phyloP scores from a whole-genome alignment of 768 basidiomycete genomes.

The Pholiota microspora region DNA sequence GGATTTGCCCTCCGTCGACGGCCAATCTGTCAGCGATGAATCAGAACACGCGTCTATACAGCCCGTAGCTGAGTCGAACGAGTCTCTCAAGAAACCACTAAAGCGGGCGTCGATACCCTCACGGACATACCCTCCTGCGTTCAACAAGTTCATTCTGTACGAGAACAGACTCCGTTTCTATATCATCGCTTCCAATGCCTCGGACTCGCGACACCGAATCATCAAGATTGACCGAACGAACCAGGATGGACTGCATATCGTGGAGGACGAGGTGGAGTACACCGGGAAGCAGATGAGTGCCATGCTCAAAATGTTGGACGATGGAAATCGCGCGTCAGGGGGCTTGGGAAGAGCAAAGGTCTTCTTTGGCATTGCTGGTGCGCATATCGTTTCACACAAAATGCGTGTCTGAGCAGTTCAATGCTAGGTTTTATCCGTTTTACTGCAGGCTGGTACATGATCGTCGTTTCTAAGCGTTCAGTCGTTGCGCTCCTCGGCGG shows the following conservation, averaged over 20 bases:
- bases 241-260: slow-evolving; percentile 68
- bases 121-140: slow-evolving; percentile 29
- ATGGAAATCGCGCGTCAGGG: slow-evolving; percentile 87
- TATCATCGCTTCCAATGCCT: slow-evolving; percentile 87
- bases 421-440: slow-evolving; percentile 86
- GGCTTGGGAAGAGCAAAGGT: slow-evolving; percentile 77
- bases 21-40: background rate
- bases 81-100: slow-evolving; percentile 1
- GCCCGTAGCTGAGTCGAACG: background rate
- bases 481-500: slow-evolving; percentile 93
- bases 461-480: slow-evolving; percentile 85
- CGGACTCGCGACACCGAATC: slow-evolving; percentile 85
- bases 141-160: slow-evolving; percentile 90
- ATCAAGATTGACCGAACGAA: slow-evolving; percentile 91
- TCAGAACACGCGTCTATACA: background rate
- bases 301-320: slow-evolving; percentile 92
- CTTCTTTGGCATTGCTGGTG: slow-evolving; percentile 84
- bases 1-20: background rate
- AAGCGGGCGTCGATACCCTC: slow-evolving; percentile 3
- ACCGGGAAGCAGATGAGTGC: slow-evolving; percentile 86
- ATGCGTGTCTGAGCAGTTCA: background rate
- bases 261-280: slow-evolving; percentile 90
- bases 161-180: slow-evolving; percentile 91
- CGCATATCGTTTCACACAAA: slow-evolving; percentile 13
- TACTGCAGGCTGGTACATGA: slow-evolving; percentile 95